These are phyloP conservation scores for Mesostigma viride DNA, from an alignment of 139 green algal species.

Conservation along the genomic window DNA sequence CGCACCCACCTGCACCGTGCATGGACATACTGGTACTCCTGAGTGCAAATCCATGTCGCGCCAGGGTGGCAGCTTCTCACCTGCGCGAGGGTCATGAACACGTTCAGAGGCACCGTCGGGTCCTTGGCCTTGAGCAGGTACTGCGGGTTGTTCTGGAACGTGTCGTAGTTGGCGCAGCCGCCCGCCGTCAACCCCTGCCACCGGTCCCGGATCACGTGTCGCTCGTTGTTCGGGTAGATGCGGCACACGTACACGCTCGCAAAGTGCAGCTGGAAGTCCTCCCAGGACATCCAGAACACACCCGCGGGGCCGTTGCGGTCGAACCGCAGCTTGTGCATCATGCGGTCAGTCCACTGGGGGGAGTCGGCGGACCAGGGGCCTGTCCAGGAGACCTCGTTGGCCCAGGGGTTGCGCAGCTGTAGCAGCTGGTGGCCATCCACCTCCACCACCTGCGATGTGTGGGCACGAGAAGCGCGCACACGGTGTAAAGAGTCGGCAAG, in stretches of 20 bases:
- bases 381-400: slow-evolving; percentile 12
- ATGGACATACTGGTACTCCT: too few relatives aligned
- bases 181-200: slow-evolving; percentile 9
- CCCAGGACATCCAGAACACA: slow-evolving; percentile 26
- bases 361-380: slow-evolving; percentile 20
- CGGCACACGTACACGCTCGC: slow-evolving; percentile 20
- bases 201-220: not conserved
- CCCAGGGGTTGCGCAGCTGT: slow-evolving; percentile 21
- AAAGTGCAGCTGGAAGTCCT: slow-evolving; percentile 27
- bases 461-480: too few relatives aligned
- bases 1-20: too few relatives aligned
- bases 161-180: slow-evolving; percentile 22
- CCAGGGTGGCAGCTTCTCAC: too few relatives aligned
- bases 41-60: too few relatives aligned
- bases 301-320: slow-evolving; percentile 11
- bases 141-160: slow-evolving; percentile 21
- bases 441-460: not conserved
- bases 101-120: not conserved
- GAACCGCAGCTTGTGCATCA: slow-evolving; percentile 21
- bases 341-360: slow-evolving; percentile 14
- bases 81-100: slow-evolving; percentile 27
- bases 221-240: slow-evolving; percentile 16
- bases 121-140: slow-evolving; percentile 8
- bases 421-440: slow-evolving; percentile 23
- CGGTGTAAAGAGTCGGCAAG: too few relatives aligned